phyloP scores from a whole-genome alignment of 1,284 basidiomycete genomes.

The Moesziomyces sp. region DNA sequence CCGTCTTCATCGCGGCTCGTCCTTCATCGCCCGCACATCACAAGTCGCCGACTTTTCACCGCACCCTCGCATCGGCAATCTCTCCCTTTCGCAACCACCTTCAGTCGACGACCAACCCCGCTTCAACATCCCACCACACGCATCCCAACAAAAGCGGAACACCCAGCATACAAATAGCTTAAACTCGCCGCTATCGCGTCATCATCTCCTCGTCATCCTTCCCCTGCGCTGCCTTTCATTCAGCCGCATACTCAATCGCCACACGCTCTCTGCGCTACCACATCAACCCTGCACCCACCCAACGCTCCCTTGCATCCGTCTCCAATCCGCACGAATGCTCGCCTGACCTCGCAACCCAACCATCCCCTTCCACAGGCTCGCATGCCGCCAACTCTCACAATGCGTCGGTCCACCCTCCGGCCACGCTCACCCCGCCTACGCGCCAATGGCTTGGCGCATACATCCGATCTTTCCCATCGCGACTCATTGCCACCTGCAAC shows the following conservation, averaged over 20 bases:
- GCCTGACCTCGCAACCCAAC: conserved; percentile 1
- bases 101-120: no score
- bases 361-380: conserved; percentile 11
- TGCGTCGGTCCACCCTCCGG: conserved; percentile 22
- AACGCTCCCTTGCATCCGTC: conserved; percentile 4
- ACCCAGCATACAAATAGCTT: no score
- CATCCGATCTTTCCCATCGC: not conserved
- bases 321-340: conserved; percentile 10
- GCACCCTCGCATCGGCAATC: conserved; percentile 1
- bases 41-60: no score
- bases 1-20: not conserved
- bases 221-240: no score
- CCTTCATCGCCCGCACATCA: not conserved
- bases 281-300: no score
- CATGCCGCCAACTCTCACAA: conserved; percentile 10
- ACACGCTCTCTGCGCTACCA: no score
- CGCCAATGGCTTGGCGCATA: not conserved
- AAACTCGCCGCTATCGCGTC: no score
- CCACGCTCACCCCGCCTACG: conserved; percentile 4
- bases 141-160: no score
- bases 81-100: not conserved
- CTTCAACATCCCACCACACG: not conserved
- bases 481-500: not conserved
- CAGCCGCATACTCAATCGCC: no score
- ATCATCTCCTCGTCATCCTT: no score